Base-by-base conservation (phyloP, 1,284 basidiomycete species). In the Erythrobasidium hasegawianum region DNA sequence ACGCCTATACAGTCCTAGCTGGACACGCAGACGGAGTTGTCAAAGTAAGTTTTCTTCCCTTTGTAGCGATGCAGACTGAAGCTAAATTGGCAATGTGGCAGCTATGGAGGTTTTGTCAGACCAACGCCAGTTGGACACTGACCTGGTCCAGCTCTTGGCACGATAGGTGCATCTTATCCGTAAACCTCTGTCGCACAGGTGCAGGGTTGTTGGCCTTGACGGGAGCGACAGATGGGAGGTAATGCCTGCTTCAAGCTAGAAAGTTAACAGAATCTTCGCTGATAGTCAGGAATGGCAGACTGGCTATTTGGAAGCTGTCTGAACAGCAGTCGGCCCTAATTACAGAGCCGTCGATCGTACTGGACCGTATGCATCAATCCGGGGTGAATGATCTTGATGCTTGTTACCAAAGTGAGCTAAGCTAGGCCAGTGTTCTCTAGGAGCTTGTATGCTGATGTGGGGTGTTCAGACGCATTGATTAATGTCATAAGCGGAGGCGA, bases 361-460 rank as follows among this genome's bases (percentile, higher is more conserved):
- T 43, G 18, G n/a, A 33, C 4, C 9, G 9, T 9, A 8, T 64
- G 24, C 61, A 64, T 22, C 61, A 64, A 20, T 64, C 61, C 1
- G 61, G 61, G n/a, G 61, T 64, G n/a, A 64, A 64, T 18, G 49
- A 41, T 18, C n/a, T 64, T 14, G 61, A 64, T n/a, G 61, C 54
- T 3, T 9, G 16, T 2, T 11, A 29, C 4, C 2, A 53, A 13
- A 24, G 59, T 61, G 38, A 54, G 59, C 13, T 7, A 10, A 8
- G 7, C 20, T 22, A 22, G 8, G 1, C 20, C 13, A 8, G 27
- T 20, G 3, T 22, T n/a, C 45, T 16, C 40, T 41, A 11, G 40
- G n/a, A 47, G 22, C 16, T 16, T 16, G 8, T 14, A 8, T 4
- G 7, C 33, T 33, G 45, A 24, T 47, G 8, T 7, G 7, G 5